Percentiles rank a stretch among this genome's conserved stretches.
Conservation (phyloP, 139 green algal species). For the Asterochloris erici region DNA sequence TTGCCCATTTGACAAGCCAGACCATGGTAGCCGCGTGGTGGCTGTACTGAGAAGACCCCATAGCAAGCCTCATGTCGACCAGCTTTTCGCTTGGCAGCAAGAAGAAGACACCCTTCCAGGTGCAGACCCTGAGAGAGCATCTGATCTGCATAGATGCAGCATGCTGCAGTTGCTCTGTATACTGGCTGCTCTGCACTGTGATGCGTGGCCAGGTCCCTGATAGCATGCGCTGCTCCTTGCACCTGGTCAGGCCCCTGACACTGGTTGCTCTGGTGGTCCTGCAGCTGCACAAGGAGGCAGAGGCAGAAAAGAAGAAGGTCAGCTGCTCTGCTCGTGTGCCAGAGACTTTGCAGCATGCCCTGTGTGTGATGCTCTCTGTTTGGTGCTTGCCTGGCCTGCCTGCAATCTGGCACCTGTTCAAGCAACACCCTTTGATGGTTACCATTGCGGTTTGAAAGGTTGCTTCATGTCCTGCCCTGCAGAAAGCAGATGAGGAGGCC, state of each 20-base stretch:
- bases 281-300: conserved; percentile 85
- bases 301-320: conserved; percentile 82
- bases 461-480: conserved; percentile 10
- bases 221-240: too few relatives aligned
- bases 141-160: neutral
- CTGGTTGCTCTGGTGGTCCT: neutral
- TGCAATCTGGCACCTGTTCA: neutral
- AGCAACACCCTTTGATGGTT: neutral
- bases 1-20: too few relatives aligned
- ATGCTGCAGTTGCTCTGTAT: conserved; percentile 1
- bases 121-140: conserved; percentile 9
- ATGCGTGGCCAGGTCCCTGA: too few relatives aligned
- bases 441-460: neutral
- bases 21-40: too few relatives aligned
- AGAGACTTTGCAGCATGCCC: neutral
- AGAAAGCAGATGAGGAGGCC: conserved; percentile 81
- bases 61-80: too few relatives aligned
- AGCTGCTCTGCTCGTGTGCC: neutral
- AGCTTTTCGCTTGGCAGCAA: conserved; percentile 20
- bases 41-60: too few relatives aligned
- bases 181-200: too few relatives aligned
- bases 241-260: neutral
- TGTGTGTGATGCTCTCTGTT: neutral
- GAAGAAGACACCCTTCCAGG: conserved; percentile 90
- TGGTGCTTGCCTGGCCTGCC: neutral